These are phyloP conservation scores for Dothistroma septosporum DNA, from an alignment of 2,329 filamentous ascomycete species.

Conservation along the genomic window DNA sequence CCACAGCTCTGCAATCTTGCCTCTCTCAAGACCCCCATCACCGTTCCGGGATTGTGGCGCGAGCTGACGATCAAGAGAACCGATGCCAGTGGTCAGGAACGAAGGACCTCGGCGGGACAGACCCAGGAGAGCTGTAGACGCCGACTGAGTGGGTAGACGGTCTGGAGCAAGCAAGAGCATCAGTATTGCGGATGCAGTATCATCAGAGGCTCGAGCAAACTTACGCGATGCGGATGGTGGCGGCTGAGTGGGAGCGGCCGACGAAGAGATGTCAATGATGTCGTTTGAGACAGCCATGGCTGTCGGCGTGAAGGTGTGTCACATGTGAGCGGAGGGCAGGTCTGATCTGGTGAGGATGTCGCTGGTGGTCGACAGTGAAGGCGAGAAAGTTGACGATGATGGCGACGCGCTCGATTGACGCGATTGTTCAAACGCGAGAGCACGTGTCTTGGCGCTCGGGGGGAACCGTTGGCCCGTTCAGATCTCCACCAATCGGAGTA, in stretches of 20 bases:
- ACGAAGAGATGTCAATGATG: slow-evolving; percentile 6
- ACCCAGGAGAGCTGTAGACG: slow-evolving; percentile 7
- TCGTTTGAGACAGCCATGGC: slow-evolving; percentile 8
- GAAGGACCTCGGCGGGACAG: not conserved
- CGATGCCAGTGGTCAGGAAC: slow-evolving; percentile 8
- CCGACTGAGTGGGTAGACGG: slow-evolving; percentile 14
- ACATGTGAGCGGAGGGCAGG: not conserved
- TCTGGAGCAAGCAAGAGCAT: not conserved
- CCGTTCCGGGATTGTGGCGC: not conserved
- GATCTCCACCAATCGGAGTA: too few species aligned
- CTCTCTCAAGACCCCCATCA: slow-evolving; percentile 59
- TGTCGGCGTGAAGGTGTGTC: not conserved
- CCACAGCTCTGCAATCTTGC: slow-evolving; percentile 81
- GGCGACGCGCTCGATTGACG: too few species aligned
- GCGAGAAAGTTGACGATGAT: too few species aligned
- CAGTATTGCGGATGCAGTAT: not conserved
- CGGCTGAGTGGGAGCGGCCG: not conserved
- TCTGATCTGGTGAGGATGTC: too few species aligned
- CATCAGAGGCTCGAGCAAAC: not conserved
- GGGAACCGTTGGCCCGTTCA: too few species aligned
- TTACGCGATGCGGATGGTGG: slow-evolving; percentile 5
- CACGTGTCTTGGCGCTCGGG: too few species aligned
- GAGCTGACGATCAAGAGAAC: slow-evolving; percentile 8
- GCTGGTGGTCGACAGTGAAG: too few species aligned
- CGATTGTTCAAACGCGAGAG: too few species aligned